Conservation (phyloP, 768 basidiomycete genomes). For the Mycena indigotica region DNA sequence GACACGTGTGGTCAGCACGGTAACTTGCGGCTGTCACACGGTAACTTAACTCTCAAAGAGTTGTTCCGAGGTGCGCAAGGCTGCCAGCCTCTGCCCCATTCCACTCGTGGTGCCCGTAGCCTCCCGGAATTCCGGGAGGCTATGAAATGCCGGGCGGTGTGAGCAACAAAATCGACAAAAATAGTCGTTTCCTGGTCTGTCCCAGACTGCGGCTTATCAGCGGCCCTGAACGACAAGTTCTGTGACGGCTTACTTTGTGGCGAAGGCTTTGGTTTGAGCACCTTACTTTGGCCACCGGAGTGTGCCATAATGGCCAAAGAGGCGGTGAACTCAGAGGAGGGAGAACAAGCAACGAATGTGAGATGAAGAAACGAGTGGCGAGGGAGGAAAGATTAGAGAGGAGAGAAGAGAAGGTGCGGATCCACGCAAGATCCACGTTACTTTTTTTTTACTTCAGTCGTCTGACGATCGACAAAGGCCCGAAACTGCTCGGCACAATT, state of each 20-base stretch:
- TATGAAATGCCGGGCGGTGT: no score
- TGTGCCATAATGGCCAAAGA: neutral
- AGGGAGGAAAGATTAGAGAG: neutral
- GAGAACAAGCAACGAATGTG: no score
- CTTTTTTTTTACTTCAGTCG: neutral
- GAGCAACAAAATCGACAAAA: no score
- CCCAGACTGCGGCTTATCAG: no score
- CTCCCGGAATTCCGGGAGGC: no score
- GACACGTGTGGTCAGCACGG: no score
- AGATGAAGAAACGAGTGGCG: neutral
- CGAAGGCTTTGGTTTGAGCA: neutral
- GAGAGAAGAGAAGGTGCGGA: neutral
- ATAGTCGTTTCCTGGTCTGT: no score
- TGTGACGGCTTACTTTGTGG: neutral
- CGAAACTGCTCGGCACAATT: neutral
- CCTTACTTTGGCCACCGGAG: neutral
- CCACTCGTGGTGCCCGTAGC: no score
- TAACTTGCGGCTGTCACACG: no score
- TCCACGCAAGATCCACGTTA: neutral
- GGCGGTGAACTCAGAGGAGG: neutral
- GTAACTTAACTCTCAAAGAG: no score
- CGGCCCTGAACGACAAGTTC: neutral
- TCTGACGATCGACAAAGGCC: neutral
- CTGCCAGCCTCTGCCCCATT: no score
- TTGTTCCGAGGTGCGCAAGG: no score